Evolutionary conservation across 257 asterid species (phyloP).

Genomic region (Osmanthus fragrans): DNA sequence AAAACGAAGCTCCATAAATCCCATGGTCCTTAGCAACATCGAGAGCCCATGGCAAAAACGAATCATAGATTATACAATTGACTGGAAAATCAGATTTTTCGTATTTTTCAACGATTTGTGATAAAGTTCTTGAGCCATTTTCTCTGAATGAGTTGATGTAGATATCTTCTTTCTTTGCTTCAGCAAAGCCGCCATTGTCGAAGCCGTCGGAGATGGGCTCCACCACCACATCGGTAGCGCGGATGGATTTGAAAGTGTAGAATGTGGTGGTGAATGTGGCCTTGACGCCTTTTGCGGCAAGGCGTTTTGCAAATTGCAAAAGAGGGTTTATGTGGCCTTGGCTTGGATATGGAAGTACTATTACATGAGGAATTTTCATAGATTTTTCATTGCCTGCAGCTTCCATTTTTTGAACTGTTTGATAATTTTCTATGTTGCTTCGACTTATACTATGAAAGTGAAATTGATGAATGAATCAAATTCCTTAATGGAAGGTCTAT

Average conservation of each 20-base stretch:
- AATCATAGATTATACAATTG: conserved; percentile 53
- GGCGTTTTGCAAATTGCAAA: conserved; percentile 70
- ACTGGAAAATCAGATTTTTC: conserved; percentile 30
- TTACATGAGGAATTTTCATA: conserved; percentile 30
- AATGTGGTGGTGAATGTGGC: conserved; percentile 62
- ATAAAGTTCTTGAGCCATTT: conserved; percentile 49
- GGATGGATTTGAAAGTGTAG: conserved; percentile 44
- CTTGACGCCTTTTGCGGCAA: conserved; percentile 54
- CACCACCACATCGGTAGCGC: conserved; percentile 34
- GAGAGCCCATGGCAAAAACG: conserved; percentile 76
- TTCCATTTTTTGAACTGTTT: conserved; percentile 25
- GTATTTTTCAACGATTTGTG: conserved; percentile 36
- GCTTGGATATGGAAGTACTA: conserved; percentile 67
- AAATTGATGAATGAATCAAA: not conserved
- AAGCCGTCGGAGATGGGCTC: conserved; percentile 67
- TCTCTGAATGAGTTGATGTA: conserved; percentile 42
- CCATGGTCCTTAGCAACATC: conserved; percentile 57
- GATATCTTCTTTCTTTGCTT: conserved; percentile 25
- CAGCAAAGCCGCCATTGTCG: conserved; percentile 37
- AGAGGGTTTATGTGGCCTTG: conserved; percentile 88
- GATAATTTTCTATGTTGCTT: not conserved
- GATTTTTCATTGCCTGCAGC: not conserved
- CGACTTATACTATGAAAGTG: too few species aligned
- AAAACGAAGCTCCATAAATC: conserved; percentile 58
- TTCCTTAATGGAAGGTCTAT: not conserved